These are phyloP conservation scores for Nicotiana attenuata DNA, from an alignment of 257 asterid genomes.

Conservation along the genomic window DNA sequence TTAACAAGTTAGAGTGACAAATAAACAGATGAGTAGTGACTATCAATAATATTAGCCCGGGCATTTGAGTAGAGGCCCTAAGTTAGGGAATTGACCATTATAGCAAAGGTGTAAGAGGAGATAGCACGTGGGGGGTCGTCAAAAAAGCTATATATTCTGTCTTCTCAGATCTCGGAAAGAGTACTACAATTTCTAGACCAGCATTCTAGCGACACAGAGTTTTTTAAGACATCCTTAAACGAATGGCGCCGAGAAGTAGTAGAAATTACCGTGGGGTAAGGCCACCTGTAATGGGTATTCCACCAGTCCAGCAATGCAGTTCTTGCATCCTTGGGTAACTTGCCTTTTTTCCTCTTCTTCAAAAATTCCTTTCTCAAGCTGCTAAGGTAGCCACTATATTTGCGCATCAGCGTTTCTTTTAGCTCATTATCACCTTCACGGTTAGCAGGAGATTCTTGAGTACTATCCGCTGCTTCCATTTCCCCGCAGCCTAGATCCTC, in stretches of 20 bases:
- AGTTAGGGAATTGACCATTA: background rate
- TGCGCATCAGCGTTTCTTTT: conserved; percentile 63
- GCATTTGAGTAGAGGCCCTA: background rate
- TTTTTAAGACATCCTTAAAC: background rate
- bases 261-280: conserved; percentile 77
- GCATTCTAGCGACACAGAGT: background rate
- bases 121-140: background rate
- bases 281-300: conserved; percentile 81
- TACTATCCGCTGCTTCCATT: conserved; percentile 26
- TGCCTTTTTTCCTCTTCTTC: conserved; percentile 69
- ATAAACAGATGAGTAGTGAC: background rate
- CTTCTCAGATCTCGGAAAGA: background rate
- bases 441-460: conserved; percentile 19
- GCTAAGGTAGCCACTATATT: conserved; percentile 72
- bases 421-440: conserved; percentile 36
- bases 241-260: background rate
- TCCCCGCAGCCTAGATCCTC: conserved; percentile 38
- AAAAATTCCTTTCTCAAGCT: conserved; percentile 57
- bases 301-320: conserved; percentile 70
- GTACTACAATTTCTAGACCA: background rate
- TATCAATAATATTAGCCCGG: background rate
- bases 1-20: background rate
- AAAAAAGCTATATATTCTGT: background rate
- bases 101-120: background rate
- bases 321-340: conserved; percentile 62